Evolutionary conservation across 768 basidiomycete species (phyloP), one percentile per base, ranked within the genome.

Genomic region (Multifurca ochricompacta): DNA sequence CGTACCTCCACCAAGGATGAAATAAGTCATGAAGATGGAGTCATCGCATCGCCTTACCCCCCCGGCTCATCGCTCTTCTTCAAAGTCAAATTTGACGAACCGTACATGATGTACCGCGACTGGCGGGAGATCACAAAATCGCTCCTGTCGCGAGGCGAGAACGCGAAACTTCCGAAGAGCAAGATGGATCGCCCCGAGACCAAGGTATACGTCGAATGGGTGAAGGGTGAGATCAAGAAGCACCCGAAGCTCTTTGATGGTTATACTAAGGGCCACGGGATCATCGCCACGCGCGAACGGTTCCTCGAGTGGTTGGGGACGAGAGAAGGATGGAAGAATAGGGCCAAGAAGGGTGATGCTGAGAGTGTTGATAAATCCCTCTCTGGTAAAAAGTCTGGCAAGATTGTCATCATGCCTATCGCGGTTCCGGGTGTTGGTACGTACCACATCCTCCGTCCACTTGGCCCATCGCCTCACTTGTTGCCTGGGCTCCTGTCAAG

Each of bases 1-100:
- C 69, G 69, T 47, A 75, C 73, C 3, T 77, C 74, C 25, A 66
- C 65, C n/a, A n/a, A n/a, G n/a, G n/a, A n/a, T n/a, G n/a, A n/a
- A n/a, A n/a, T n/a, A n/a, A n/a, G n/a, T n/a, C n/a, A n/a, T n/a
- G n/a, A n/a, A 0, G 69, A 67, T 47, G 67, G 62, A 51, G 56
- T 64, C 16, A 49, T 59, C 18, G 46, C 51, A 16, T 76, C 79
- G 1, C 93, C 92, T 0, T 96, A 97, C 65, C 67, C 75, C 0
- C 69, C 83, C 1, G 90, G 86, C 28, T 81, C 87, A 2, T 85
- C 91, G 0, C 95, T 97, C 76, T 97, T 99, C 78, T 98, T 96
- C 83, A 99, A 99, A 67, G 78, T 98, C 72, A 99, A 99, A 67
- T 98, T 97, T 68, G 93, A 98, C 68, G 91, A 98, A 65, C 95